Evolutionary conservation across 2,329 filamentous ascomycete genomes (phyloP).

Genomic region (Aspergillus thermomutatus): DNA sequence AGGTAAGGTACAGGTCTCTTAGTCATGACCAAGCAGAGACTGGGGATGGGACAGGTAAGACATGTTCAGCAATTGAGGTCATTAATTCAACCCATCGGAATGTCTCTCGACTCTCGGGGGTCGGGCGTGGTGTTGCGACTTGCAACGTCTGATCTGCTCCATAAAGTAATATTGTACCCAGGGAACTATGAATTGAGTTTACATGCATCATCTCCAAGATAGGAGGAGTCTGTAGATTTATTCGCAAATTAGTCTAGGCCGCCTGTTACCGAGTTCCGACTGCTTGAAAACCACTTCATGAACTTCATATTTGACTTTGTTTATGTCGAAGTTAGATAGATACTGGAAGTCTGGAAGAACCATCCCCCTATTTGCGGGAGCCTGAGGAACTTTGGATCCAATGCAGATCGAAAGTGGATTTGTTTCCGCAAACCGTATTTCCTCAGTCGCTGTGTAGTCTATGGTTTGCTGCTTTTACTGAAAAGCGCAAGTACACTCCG

Average conservation of each 20-base stretch:
- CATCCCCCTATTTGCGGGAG: neutral
- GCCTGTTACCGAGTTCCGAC: neutral
- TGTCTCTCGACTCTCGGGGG: neutral
- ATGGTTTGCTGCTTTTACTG: neutral
- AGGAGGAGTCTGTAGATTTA: no score
- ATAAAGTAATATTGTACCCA: neutral
- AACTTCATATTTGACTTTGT: neutral
- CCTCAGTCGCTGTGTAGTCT: neutral
- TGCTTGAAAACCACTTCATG: neutral
- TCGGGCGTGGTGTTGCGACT: neutral
- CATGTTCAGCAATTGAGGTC: neutral
- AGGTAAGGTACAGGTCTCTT: neutral
- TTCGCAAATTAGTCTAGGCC: neutral
- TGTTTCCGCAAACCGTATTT: neutral
- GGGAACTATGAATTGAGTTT: no score
- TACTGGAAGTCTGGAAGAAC: neutral
- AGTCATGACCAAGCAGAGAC: neutral
- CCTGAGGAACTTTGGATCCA: neutral
- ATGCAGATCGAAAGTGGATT: neutral
- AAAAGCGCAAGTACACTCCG: neutral
- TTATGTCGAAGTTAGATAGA: neutral
- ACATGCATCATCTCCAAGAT: no score
- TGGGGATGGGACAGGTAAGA: neutral
- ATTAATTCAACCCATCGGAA: no score
- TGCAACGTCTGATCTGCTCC: neutral